Percentiles rank a stretch among this genome's conserved stretches.
Conservation (phyloP, 139 green algal species). For the Nannochloris sp. region DNA sequence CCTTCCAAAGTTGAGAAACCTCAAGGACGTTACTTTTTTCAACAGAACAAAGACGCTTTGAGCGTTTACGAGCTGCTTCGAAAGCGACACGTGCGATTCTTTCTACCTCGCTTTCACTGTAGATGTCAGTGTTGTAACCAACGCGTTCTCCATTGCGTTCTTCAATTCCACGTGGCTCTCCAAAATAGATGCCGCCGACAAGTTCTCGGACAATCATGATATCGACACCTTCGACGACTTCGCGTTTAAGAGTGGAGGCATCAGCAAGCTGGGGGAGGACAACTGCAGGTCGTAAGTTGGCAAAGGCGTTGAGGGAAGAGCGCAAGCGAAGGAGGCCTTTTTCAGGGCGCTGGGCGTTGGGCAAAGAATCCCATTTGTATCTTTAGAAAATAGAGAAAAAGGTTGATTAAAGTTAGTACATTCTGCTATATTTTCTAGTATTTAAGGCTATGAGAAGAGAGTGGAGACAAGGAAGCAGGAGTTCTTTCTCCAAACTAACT, state of each 20-base stretch:
- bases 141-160: slow-evolving; percentile 67
- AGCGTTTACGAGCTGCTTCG: slow-evolving; percentile 79
- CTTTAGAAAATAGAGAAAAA: slow-evolving; percentile 26
- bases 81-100: slow-evolving; percentile 94
- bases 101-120: slow-evolving; percentile 87
- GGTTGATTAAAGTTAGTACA: background rate
- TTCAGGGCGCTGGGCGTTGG: slow-evolving; percentile 77
- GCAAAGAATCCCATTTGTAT: slow-evolving; percentile 97
- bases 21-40: slow-evolving; percentile 99
- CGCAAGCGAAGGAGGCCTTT: slow-evolving; percentile 85
- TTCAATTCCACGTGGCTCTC: slow-evolving; percentile 60
- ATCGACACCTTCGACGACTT: slow-evolving; percentile 93
- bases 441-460: no score
- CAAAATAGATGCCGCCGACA: slow-evolving; percentile 98
- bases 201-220: slow-evolving; percentile 99
- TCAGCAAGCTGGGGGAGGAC: slow-evolving; percentile 86
- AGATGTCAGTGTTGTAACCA: slow-evolving; percentile 97
- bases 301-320: slow-evolving; percentile 85
- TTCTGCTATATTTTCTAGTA: no score
- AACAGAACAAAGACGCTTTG: slow-evolving; percentile 75
- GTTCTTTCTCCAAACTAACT: background rate
- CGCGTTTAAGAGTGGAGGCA: slow-evolving; percentile 86
- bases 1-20: slow-evolving; percentile 81
- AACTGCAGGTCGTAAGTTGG: slow-evolving; percentile 93
- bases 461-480: no score